Evolutionary conservation across 2,329 filamentous ascomycete genomes (phyloP).

Genomic region (Cercospora janseana): DNA sequence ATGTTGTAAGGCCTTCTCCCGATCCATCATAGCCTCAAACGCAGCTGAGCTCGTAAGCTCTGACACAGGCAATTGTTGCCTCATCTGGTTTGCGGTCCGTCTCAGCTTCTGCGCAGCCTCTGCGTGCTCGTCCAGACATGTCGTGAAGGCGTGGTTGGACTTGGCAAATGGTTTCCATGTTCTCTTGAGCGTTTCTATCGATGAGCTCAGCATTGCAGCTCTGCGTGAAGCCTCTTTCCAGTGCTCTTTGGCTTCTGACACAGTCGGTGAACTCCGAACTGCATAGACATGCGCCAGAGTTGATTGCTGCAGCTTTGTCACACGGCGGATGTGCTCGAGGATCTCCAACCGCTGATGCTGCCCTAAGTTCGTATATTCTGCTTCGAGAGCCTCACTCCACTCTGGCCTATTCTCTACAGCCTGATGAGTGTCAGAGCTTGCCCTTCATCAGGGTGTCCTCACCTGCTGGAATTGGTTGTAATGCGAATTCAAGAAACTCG

Average conservation of each 20-base stretch:
- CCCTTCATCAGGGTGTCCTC: too few species aligned
- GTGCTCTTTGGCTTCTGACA: not conserved
- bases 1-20: not conserved
- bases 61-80: not conserved
- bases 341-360: not conserved
- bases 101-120: not conserved
- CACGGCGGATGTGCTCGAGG: not conserved
- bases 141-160: not conserved
- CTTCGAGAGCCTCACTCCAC: not conserved
- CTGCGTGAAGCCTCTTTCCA: not conserved
- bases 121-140: not conserved
- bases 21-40: not conserved
- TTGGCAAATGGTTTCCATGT: not conserved
- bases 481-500: not conserved
- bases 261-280: not conserved
- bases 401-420: not conserved
- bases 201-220: not conserved
- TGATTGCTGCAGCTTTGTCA: not conserved
- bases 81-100: not conserved
- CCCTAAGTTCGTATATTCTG: not conserved
- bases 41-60: not conserved
- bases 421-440: not conserved
- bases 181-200: not conserved
- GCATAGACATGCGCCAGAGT: too few species aligned
- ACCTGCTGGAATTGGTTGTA: too few species aligned